Percentiles rank a stretch among this genome's conserved stretches.
Conservation (phyloP, 2,329 filamentous ascomycete genomes). For the Penicillium sp. region DNA sequence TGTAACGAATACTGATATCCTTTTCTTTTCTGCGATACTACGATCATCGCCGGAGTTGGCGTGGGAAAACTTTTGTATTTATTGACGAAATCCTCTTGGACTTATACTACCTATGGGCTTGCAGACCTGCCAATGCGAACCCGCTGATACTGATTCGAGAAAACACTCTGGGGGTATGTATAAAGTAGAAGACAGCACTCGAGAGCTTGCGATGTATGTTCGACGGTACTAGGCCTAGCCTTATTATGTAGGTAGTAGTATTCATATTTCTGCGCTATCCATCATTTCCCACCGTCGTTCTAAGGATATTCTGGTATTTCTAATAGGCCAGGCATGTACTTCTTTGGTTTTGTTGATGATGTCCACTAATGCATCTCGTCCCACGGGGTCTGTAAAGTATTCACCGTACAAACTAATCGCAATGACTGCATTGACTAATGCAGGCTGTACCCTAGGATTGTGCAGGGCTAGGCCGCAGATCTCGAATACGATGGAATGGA, state of each 20-base stretch:
- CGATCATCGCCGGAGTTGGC: conserved; percentile 6
- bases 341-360: conserved; percentile 19
- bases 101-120: not conserved
- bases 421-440: conserved; percentile 24
- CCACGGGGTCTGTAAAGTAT: conserved; percentile 19
- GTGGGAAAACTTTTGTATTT: not conserved
- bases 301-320: conserved; percentile 8
- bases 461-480: conserved; percentile 21
- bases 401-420: conserved; percentile 19
- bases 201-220: not conserved
- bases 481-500: conserved; percentile 19
- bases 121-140: no score
- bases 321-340: conserved; percentile 40
- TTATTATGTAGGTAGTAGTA: no score
- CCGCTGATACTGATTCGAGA: no score
- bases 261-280: conserved; percentile 46
- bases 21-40: not conserved
- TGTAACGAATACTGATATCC: not conserved
- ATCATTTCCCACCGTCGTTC: conserved; percentile 42
- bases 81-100: not conserved
- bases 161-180: no score
- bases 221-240: not conserved
- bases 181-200: no score
- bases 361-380: conserved; percentile 16
- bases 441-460: conserved; percentile 15